Base-by-base conservation (phyloP, 2,329 filamentous ascomycete species). In the Hymenoscyphus infarciens region DNA sequence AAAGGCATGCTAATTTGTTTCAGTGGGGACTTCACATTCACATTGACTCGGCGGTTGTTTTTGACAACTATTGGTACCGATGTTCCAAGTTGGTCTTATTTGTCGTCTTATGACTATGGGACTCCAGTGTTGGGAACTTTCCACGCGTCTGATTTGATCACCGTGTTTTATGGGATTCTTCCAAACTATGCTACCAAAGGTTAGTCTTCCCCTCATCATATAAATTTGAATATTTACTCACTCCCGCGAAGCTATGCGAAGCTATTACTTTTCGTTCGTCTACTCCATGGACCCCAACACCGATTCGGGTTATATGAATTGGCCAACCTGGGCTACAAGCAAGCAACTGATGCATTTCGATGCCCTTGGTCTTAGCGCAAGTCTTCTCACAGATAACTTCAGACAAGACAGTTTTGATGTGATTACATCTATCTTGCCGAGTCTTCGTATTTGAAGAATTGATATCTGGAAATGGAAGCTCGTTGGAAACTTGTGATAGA, bases 51-150 rank as follows among this genome's bases (percentile, higher is more conserved):
- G 1, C 85, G 91, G 16, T 64, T 81, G 5, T 87, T 90, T 73
- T 82, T 95, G 25, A 71, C 80, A 13, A 63, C 71, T 0, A 74
- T 84, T 1, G 70, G 73, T 0, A 60, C 75, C 1, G 75, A 78
- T 13, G 84, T 92, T 0, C 85, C 86, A 0, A 77, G 80, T 1
- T 95, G 89, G 89, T 91, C 87, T 0, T 95, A 92, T 75, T 81
- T 95, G 1, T 77, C 87, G 0, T 87, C 85, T 0, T 93, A 93
- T 76, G 75, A 88, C 77, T 85, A 87, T 72, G 87, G 87, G 10
- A 88, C 86, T 0, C 87, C 90, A 0, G 75, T 93, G 56, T 74
- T 94, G 0, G 91, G 91, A 19, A 93, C 90, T 0, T 89, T 91
- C 75, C 91, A 95, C 73, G 87, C 76, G 15, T 85, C 82, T 1